These are phyloP conservation scores for Fusarium metavorans DNA, from an alignment of 2,329 filamentous ascomycete species.

Conservation along the genomic window DNA sequence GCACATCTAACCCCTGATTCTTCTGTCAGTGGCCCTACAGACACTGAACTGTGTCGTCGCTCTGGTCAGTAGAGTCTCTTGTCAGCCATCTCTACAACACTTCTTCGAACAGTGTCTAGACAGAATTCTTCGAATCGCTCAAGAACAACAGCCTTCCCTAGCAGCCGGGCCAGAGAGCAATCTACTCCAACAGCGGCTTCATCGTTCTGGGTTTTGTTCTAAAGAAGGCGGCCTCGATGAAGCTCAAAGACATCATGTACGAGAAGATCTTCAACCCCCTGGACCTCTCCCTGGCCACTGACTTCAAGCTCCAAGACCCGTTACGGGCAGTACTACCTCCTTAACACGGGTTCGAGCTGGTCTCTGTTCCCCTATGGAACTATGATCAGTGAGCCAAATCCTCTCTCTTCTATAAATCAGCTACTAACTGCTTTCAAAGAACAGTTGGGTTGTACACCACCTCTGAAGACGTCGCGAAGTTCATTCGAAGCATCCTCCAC, in stretches of 20 bases:
- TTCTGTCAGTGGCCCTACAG: not conserved
- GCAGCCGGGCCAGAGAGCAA: not conserved
- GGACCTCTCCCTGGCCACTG: not conserved
- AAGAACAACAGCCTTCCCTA: not conserved
- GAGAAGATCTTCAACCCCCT: not conserved
- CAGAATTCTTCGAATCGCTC: not conserved
- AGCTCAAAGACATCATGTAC: not conserved
- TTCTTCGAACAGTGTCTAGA: not conserved
- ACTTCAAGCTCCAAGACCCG: not conserved
- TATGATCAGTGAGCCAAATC: not conserved
- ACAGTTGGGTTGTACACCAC: conserved; percentile 54
- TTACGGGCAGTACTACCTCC: conserved; percentile 47
- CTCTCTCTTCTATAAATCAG: not conserved
- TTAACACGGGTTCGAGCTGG: conserved; percentile 29
- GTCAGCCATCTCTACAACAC: not conserved
- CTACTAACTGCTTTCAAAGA: conserved; percentile 21
- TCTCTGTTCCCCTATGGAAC: not conserved
- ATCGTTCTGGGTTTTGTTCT: not conserved
- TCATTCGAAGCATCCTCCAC: not conserved
- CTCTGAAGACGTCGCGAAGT: conserved; percentile 49
- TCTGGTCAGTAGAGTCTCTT: not conserved
- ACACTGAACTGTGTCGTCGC: not conserved
- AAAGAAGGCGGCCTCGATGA: not conserved
- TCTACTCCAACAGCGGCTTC: not conserved
- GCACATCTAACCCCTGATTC: not conserved